Conservation (phyloP, 176 grass and related monocot species). For the Elymus sibiricus region DNA sequence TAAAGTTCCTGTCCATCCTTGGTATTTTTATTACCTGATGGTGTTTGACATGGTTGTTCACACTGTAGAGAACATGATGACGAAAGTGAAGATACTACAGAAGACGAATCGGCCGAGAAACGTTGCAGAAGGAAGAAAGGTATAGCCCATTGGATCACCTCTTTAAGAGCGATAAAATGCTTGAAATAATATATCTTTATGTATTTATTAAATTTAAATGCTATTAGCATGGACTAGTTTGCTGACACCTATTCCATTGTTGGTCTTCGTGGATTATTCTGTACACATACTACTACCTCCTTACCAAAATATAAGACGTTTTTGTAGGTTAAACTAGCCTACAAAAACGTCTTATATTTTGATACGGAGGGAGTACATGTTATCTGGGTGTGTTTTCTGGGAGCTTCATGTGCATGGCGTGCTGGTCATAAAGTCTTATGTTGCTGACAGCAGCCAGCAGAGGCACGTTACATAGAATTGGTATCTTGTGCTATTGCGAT, state of each 20-base stretch:
- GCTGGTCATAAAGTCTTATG: background rate
- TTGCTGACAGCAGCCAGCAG: background rate
- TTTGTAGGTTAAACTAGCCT: no score
- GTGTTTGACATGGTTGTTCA: conserved; percentile 23
- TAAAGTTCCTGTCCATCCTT: background rate
- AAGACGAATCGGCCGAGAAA: conserved; percentile 41
- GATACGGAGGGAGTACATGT: no score
- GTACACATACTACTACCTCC: background rate
- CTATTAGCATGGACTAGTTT: background rate
- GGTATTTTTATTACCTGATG: background rate
- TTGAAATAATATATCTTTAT: background rate
- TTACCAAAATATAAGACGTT: no score
- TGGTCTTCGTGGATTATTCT: background rate
- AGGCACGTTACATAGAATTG: background rate
- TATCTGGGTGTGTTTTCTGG: background rate
- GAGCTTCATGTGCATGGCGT: background rate
- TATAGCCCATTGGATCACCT: conserved; percentile 15
- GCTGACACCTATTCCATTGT: background rate
- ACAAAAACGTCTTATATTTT: background rate
- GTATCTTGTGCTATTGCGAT: background rate
- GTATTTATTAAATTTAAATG: conserved; percentile 15
- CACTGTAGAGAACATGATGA: conserved; percentile 47
- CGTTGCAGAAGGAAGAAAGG: conserved; percentile 56
- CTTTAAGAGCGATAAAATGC: background rate
- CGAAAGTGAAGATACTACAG: conserved; percentile 14